Evolutionary conservation across 139 green algal genomes (phyloP).

Genomic region (Deuterostichococcus epilithicus): DNA sequence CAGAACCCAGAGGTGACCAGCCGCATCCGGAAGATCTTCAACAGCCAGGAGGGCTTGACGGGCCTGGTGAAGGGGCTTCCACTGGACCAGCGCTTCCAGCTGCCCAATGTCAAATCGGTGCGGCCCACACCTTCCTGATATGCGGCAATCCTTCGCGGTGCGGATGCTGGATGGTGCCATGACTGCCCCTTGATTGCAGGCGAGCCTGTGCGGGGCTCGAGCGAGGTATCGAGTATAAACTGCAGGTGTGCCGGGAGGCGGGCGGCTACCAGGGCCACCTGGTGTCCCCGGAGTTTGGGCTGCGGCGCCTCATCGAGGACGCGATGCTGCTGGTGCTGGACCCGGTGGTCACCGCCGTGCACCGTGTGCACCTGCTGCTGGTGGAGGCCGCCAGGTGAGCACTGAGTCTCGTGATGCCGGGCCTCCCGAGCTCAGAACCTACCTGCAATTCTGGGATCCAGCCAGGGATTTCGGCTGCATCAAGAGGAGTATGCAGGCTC

Average conservation of each 20-base stretch:
- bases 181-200: not conserved
- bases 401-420: not conserved
- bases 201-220: not conserved
- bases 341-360: slow-evolving; percentile 60
- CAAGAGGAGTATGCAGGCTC: too few species aligned
- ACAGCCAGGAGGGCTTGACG: slow-evolving; percentile 17
- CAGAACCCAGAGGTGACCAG: slow-evolving; percentile 29
- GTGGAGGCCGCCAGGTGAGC: slow-evolving; percentile 46
- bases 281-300: slow-evolving; percentile 81
- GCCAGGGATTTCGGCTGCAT: too few species aligned
- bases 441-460: too few species aligned
- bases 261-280: slow-evolving; percentile 87
- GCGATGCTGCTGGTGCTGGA: slow-evolving; percentile 57
- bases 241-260: slow-evolving; percentile 69
- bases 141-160: not conserved
- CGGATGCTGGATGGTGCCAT: not conserved
- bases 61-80: slow-evolving; percentile 59
- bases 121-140: not conserved
- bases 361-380: slow-evolving; percentile 60
- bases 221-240: not conserved
- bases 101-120: slow-evolving; percentile 73
- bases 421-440: too few species aligned
- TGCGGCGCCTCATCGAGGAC: slow-evolving; percentile 63
- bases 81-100: slow-evolving; percentile 77
- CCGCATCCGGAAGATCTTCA: slow-evolving; percentile 32